Base-by-base conservation (phyloP, 192 early-diverging fungal genomes). In the Mortierella antarctica region DNA sequence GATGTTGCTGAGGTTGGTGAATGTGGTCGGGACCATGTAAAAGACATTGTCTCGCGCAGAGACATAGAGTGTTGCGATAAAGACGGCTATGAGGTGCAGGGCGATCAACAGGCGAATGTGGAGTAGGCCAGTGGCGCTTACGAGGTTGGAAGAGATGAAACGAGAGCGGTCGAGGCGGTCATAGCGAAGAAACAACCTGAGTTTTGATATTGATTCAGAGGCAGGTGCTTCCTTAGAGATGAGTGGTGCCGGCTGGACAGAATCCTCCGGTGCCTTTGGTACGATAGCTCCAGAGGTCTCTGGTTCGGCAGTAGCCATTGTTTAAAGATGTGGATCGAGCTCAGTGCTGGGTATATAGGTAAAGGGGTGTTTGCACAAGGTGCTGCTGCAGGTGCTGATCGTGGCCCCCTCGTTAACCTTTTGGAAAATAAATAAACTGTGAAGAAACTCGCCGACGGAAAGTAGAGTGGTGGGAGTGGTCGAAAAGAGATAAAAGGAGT, bases 1-100 rank as follows among this genome's bases (percentile, higher is more conserved):
- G 18, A 80, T 72, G 21, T 80, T 80, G 59, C 77, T 80, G n/a
- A 80, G 65, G 60, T 72, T 72, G 52, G 77, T 80, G 54, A 80
- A 80, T 0, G 77, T 80, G 20, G 77, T 80, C 12, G 70, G 70
- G 9, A 80, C 77, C 77, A 72, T 80, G 54, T 80, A 80, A 60
- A 80, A 80, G 52, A 80, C 65, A 2, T 80, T 31, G 17, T 72
- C 77, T 41, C 77, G 67, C 10, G 70, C 77, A 52, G 77, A 80
- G 49, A 80, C 77, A 15, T 72, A 72, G 14, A 80, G 60, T 14
- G 77, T 80, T 2, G 77, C 77, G 41, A 80, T 67, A 21, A 80
- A 80, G 54, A 80, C 77, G 7, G 70, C 70, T 7, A 54, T 41
- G 20, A 80, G 53, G 42, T 80, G 77, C 11, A 72, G 23, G 20